Evolutionary conservation across 192 early-diverging fungal species (phyloP), one percentile per base, ranked within the genome.

Genomic region (Coemansia umbellata): DNA sequence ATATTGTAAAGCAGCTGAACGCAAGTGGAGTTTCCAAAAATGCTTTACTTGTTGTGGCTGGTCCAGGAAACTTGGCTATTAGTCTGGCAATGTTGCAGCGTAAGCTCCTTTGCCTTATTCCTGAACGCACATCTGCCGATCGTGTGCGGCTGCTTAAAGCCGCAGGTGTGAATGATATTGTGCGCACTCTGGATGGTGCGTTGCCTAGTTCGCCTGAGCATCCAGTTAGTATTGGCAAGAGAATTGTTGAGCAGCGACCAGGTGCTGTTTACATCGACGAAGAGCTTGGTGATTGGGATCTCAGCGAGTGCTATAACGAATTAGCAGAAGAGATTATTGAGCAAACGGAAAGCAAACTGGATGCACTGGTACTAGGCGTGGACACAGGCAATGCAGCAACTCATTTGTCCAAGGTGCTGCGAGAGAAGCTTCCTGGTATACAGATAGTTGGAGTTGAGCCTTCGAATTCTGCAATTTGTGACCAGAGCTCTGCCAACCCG

Each of bases 401-500:
- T 28, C 80, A 82, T 23, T 57, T 90, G 47, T 75, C 83, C 8
- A 63, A 64, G 26, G 77, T 67, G 17, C 58, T 90, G 10, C 84
- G 80, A 50, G 59, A 37, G 15, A 63, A 68, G 48, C 60, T 80
- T 7, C 85, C 88, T 1, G 44, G 47, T 5, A 22, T 88, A 18
- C 58, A 82, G 69, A 69, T 83, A 0, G 72, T 89, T 37, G 88
- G 82, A 13, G 86, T 90, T 3, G 88, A 90, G 64, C 88, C 88
- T 2, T 57, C 72, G 13, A 76, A 82, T 48, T 86, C 84, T 6
- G 79, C 76, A 15, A 69, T 88, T 22, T 59, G 79, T 48, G 75
- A 74, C 33, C 45, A 51, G 4, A 51, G 52, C 54, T 22, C 43
- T 3, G 58, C 31, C 13, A 63, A 58, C n/a, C 60, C 66, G 37